Base-by-base conservation (phyloP, 1,284 basidiomycete species). In the Coniferiporia sulphurascens region DNA sequence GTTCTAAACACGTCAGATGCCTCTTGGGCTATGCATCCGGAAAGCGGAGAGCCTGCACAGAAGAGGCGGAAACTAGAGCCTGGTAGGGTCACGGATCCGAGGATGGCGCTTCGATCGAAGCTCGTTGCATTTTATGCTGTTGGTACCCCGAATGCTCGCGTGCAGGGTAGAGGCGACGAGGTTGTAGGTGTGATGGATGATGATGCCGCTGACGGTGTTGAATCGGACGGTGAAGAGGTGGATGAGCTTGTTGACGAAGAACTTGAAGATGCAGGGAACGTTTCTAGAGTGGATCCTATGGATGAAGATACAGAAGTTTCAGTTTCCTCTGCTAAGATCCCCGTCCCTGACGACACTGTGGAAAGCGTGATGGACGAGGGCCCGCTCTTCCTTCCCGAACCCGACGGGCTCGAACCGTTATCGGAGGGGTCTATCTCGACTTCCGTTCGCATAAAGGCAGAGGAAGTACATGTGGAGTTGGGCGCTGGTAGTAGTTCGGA, bases 101-200 rank as follows among this genome's bases (percentile, higher is more conserved):
- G 71, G 44, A 65, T 69, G 52, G 73, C 65, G 45, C 71, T 87
- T 45, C 73, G 80, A 56, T 74, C 71, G 50, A 74, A 70, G 48
- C 67, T 89, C 56, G 75, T 72, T 52, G 75, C 72, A 12, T 88
- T 84, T 70, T 78, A 82, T n/a, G 75, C 80, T 59, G 68, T 67
- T 21, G 81, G 80, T n/a, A 80, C 72, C 59, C 73, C 72, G 44
- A 67, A 61, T 21, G 60, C 61, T 44, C 58, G 67, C 8, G 63
- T 27, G 62, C 15, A 15, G 59, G 38, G 9, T 15, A 41, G 38
- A 15, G 63, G 36, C 48, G 0, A 13, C 3, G 55, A 55, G 53
- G 61, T 59, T 17, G 62, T 64, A 6, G 52, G 58, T 56, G 54
- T 64, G 50, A 62, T 48, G 35, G 55, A 46, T 0, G 65, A 61